Evolutionary conservation across 73 alveolate genomes (phyloP).

Genomic region (Symbiodinium pilosum): DNA sequence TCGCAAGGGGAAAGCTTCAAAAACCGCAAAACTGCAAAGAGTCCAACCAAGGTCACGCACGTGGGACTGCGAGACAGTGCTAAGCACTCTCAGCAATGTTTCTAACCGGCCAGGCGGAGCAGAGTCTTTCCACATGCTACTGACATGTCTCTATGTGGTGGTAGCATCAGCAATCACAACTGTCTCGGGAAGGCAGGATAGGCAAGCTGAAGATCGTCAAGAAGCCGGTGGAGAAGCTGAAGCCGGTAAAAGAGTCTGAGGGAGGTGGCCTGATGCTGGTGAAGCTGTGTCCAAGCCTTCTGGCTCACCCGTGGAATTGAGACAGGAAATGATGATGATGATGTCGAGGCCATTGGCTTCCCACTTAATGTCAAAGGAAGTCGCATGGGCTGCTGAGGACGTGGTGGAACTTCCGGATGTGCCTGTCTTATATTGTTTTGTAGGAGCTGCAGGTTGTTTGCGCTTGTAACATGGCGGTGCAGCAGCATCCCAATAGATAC

Average conservation of each 20-base stretch:
- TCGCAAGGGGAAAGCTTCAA: too few species aligned
- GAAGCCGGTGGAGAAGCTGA: constrained; percentile 20
- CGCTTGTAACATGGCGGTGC: too few species aligned
- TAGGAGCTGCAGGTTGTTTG: too few species aligned
- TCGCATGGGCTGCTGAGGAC: background rate
- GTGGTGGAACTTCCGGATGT: constrained; percentile 77
- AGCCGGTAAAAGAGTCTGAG: constrained; percentile 35
- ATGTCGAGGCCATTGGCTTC: background rate
- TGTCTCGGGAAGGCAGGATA: constrained; percentile 20
- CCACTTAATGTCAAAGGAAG: background rate
- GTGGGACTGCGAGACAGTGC: constrained; percentile 97
- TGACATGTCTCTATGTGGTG: too few species aligned
- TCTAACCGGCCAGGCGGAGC: constrained; percentile 96
- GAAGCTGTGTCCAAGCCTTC: background rate
- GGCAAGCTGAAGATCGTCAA: constrained; percentile 48
- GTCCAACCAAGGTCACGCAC: constrained; percentile 86
- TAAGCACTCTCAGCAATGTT: constrained; percentile 95
- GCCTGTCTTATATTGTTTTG: too few species aligned
- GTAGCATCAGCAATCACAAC: too few species aligned
- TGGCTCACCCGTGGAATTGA: too few species aligned
- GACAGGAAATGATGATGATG: background rate
- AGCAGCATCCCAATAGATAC: background rate
- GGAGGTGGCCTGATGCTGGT: background rate
- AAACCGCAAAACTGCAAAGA: too few species aligned
- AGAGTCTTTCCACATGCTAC: too few species aligned